Conservation (phyloP, 495 filamentous ascomycete genomes). For the Lophiotrema nucula region DNA sequence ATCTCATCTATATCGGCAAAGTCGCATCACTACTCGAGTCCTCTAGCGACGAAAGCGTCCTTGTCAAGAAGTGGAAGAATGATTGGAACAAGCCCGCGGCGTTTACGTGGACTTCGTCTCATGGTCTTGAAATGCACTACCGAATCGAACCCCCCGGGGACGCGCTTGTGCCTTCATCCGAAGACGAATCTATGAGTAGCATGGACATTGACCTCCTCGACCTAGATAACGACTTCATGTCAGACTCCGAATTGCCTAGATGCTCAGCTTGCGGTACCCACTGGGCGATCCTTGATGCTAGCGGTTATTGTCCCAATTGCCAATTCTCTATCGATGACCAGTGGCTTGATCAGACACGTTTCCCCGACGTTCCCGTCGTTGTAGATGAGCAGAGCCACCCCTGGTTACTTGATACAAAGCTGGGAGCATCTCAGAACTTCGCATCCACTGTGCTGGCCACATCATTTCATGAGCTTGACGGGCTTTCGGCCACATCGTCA, state of each 20-base stretch:
- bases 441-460: too few relatives aligned
- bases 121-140: conserved; percentile 26
- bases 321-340: not conserved
- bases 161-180: conserved; percentile 13
- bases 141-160: conserved; percentile 18
- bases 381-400: too few relatives aligned
- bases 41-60: conserved; percentile 3
- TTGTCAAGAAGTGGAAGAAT: conserved; percentile 8
- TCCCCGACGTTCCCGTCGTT: not conserved
- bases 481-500: too few relatives aligned
- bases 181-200: conserved; percentile 16
- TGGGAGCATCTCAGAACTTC: too few relatives aligned
- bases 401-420: too few relatives aligned
- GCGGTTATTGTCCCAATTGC: conserved; percentile 13
- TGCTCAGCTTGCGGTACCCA: conserved; percentile 13
- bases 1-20: conserved; percentile 28
- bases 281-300: conserved; percentile 8
- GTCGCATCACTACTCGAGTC: conserved; percentile 8
- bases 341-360: not conserved
- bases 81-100: conserved; percentile 26
- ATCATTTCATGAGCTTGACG: too few relatives aligned
- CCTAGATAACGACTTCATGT: conserved; percentile 5
- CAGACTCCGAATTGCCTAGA: conserved; percentile 8
- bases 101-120: conserved; percentile 17
- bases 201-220: conserved; percentile 21